Evolutionary conservation across 2,329 filamentous ascomycete genomes (phyloP).

Genomic region (Aspergillus bombycis): DNA sequence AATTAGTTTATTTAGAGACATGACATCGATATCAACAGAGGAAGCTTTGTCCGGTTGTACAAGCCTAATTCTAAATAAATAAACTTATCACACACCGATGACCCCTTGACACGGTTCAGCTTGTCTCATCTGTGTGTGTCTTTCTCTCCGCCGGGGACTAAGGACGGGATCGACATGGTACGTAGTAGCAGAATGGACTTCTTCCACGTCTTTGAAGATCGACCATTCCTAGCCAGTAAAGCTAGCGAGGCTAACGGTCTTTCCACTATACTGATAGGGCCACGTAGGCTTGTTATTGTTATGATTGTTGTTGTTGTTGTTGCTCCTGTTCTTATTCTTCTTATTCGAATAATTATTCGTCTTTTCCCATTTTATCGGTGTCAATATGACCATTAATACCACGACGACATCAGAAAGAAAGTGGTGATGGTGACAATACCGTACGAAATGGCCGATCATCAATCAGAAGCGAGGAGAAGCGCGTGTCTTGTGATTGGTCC

Average conservation of each 20-base stretch:
- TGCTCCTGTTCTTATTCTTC: background rate
- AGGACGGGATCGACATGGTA: background rate
- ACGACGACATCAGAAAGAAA: background rate
- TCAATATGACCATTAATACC: background rate
- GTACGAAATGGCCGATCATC: conserved; percentile 7
- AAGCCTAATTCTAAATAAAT: conserved; percentile 10
- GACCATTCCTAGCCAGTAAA: background rate
- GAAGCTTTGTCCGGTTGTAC: conserved; percentile 16
- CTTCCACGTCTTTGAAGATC: background rate
- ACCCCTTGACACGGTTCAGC: background rate
- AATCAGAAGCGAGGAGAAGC: conserved; percentile 18
- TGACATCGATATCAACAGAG: background rate
- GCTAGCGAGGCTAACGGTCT: background rate
- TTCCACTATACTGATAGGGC: background rate
- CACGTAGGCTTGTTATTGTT: background rate
- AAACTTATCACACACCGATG: background rate
- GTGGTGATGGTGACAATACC: conserved; percentile 14
- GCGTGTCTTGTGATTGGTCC: conserved; percentile 25
- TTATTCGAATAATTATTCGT: background rate
- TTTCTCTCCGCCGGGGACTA: background rate
- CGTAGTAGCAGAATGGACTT: background rate
- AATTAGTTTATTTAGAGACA: background rate
- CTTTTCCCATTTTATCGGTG: background rate
- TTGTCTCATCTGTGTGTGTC: background rate
- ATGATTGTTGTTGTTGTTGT: background rate